phyloP scores from a whole-genome alignment of 2,329 filamentous ascomycete genomes.

The Penicillium decumbens region DNA sequence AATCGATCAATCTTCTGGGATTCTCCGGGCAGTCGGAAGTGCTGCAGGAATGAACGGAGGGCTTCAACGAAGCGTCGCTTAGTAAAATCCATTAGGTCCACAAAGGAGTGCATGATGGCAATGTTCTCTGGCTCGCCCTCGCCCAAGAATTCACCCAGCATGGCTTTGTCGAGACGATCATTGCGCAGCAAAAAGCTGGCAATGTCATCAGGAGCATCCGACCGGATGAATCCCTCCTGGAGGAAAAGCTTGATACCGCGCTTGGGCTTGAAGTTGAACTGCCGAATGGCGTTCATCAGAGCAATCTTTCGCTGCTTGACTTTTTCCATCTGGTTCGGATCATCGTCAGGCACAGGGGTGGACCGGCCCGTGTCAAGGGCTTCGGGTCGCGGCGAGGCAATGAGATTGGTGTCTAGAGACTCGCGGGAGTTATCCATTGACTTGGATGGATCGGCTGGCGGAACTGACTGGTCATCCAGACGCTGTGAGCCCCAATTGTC shows the following conservation, averaged over 20 bases:
- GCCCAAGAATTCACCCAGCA: slow-evolving; percentile 89
- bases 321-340: slow-evolving; percentile 88
- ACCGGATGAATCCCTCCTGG: slow-evolving; percentile 80
- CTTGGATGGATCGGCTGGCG: slow-evolving; percentile 43
- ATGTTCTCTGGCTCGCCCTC: slow-evolving; percentile 92
- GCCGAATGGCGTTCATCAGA: slow-evolving; percentile 76
- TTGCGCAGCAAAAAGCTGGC: slow-evolving; percentile 76
- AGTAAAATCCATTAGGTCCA: slow-evolving; percentile 89
- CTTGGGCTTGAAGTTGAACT: slow-evolving; percentile 98
- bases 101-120: slow-evolving; percentile 97
- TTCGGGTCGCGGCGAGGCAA: slow-evolving; percentile 58
- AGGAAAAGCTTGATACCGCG: slow-evolving; percentile 80
- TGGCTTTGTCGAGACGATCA: slow-evolving; percentile 81
- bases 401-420: slow-evolving; percentile 65
- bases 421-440: slow-evolving; percentile 61
- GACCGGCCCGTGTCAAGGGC: slow-evolving; percentile 51
- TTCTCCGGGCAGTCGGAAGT: slow-evolving; percentile 90
- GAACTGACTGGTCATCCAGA: slow-evolving; percentile 52
- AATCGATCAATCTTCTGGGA: slow-evolving; percentile 99
- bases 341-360: slow-evolving; percentile 73
- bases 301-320: slow-evolving; percentile 93
- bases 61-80: slow-evolving; percentile 91
- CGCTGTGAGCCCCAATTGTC: slow-evolving; percentile 85
- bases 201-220: slow-evolving; percentile 73
- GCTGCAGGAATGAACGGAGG: slow-evolving; percentile 83